Evolutionary conservation across 495 filamentous ascomycete species (phyloP), one percentile per base, ranked within the genome.

Genomic region (Tuber umbilicatum): DNA sequence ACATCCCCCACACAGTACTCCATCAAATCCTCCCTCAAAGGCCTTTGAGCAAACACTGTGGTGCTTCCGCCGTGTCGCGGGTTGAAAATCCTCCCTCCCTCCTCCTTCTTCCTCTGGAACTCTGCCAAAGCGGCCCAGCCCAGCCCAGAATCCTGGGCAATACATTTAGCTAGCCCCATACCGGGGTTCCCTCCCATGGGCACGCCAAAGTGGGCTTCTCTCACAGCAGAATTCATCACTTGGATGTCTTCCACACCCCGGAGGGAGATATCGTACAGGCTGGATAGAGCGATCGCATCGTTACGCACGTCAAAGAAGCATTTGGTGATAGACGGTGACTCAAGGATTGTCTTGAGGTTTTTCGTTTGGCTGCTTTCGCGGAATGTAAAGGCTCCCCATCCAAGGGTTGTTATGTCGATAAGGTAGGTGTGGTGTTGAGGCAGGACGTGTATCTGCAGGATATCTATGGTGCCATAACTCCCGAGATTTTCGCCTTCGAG

Each of bases 271-370:
- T 77, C 67, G 75, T 80, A 89, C 31, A 85, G 87, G 69, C 71
- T 70, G 73, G 83, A 88, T 0, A 90, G 78, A 2, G 87, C 88
- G 73, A 90, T 87, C 0, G 88, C 87, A 74, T 89, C 87, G 74
- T 86, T 84, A n/a, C 87, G 86, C 21, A 89, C 83, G 74, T 89
- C 88, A 81, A 88, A 89, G 79, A 88, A 86, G 75, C 85, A 84
- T 79, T 89, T 88, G 5, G 84, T 81, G 38, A 85, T 86, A 10
- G 40, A 19, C 0, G 73, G 50, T 0, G 83, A 85, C 78, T 90
- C 86, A 5, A 90, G 83, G 42, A 91, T 84, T 23, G 70, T 70
- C 76, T 85, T 85, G 31, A 91, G 80, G 5, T 86, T 87, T n/a
- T 75, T 75, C 5, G 80, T 82, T 23, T 43, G 71, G 1, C 31